Conservation (phyloP, 1,139 yeast species). For the Starmera stellimalicola region DNA sequence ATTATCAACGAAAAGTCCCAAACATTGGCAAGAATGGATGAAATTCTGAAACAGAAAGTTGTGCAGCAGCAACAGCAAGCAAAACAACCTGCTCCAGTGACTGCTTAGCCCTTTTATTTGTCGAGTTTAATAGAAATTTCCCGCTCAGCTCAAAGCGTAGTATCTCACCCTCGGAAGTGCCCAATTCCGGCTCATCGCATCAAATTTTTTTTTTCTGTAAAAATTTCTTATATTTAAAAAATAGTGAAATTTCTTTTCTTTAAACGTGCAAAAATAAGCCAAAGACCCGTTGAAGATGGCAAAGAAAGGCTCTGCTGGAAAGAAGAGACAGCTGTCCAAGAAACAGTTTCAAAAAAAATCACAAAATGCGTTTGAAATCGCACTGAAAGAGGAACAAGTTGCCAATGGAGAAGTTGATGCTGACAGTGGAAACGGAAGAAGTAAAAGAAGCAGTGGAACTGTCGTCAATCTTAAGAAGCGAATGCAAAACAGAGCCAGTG, state of each 20-base stretch:
- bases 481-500: conserved; percentile 15
- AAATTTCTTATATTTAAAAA: too few species aligned
- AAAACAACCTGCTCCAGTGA: not conserved
- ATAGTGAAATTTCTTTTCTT: too few species aligned
- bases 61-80: too few species aligned
- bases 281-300: conserved; percentile 24
- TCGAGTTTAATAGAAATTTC: too few species aligned
- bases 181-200: conserved; percentile 4
- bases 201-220: conserved; percentile 1
- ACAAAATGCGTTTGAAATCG: conserved; percentile 42
- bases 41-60: conserved; percentile 33
- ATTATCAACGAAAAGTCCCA: conserved; percentile 58
- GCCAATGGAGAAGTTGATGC: conserved; percentile 26
- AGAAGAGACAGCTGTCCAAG: conserved; percentile 13
- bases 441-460: not conserved
- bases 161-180: too few species aligned
- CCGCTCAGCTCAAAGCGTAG: too few species aligned
- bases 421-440: conserved; percentile 15
- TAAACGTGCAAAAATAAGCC: too few species aligned
- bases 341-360: conserved; percentile 25
- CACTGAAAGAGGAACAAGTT: conserved; percentile 30
- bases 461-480: conserved; percentile 25
- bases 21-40: conserved; percentile 39
- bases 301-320: conserved; percentile 16
- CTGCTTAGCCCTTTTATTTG: too few species aligned